A percentile compares a stretch with the other conserved stretches of the same genome.
Conservation (phyloP, 2,329 filamentous ascomycete genomes). For the Curvularia sp. region DNA sequence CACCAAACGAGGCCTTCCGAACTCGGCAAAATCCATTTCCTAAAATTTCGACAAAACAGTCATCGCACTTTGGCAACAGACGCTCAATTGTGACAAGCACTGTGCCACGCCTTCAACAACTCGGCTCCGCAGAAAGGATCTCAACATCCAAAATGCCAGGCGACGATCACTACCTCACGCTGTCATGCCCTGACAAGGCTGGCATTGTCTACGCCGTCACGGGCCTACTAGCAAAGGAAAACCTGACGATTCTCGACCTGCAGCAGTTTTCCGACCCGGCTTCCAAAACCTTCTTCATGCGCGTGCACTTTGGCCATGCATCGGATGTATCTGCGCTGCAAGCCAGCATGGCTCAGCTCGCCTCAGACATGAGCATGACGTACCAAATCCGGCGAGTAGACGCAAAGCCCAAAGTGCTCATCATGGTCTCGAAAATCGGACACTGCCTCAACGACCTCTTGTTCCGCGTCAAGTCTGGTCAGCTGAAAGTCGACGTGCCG, state of each 20-base stretch:
- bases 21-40: slow-evolving; percentile 40
- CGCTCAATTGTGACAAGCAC: slow-evolving; percentile 28
- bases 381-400: slow-evolving; percentile 73
- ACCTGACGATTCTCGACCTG: slow-evolving; percentile 82
- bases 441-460: slow-evolving; percentile 85
- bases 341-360: slow-evolving; percentile 67
- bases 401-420: slow-evolving; percentile 76
- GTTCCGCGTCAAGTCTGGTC: slow-evolving; percentile 76
- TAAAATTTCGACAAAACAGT: slow-evolving; percentile 39
- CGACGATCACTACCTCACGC: slow-evolving; percentile 64
- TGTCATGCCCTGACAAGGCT: slow-evolving; percentile 83
- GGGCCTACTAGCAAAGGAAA: slow-evolving; percentile 73
- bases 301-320: slow-evolving; percentile 77
- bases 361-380: slow-evolving; percentile 69
- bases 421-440: slow-evolving; percentile 90
- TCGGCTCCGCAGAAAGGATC: slow-evolving; percentile 29
- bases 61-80: slow-evolving; percentile 26
- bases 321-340: slow-evolving; percentile 54
- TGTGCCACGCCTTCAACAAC: slow-evolving; percentile 25
- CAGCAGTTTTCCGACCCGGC: slow-evolving; percentile 82
- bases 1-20: slow-evolving; percentile 35
- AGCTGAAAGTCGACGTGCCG: slow-evolving; percentile 77
- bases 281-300: slow-evolving; percentile 84
- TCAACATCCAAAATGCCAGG: slow-evolving; percentile 40
- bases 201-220: slow-evolving; percentile 88